Evolutionary conservation across 441 rosid species (phyloP).

Genomic region (Pelargonium myrrhifolium): DNA sequence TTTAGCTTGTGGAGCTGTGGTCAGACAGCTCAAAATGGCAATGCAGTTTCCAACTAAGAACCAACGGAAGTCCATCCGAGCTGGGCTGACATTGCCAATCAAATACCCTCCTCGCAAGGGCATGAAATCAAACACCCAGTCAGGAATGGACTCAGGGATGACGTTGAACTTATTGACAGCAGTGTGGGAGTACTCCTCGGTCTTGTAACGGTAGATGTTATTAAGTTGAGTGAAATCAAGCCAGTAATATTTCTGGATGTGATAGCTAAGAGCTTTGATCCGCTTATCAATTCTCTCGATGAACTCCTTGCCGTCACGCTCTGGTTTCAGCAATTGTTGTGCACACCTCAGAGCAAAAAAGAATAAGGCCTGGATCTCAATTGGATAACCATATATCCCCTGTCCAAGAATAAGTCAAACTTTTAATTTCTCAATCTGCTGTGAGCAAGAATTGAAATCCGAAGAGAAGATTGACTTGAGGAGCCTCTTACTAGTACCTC

Average conservation of each 20-base stretch:
- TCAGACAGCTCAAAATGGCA: constrained; percentile 77
- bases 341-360: constrained; percentile 91
- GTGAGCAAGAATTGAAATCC: background rate
- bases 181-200: constrained; percentile 92
- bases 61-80: constrained; percentile 94
- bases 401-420: constrained; percentile 14
- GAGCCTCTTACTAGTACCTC: background rate
- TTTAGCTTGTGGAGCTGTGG: constrained; percentile 73
- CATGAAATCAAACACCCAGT: constrained; percentile 90
- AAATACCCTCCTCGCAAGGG: constrained; percentile 74
- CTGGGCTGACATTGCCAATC: constrained; percentile 86
- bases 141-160: constrained; percentile 89
- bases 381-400: constrained; percentile 96
- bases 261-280: constrained; percentile 84
- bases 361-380: constrained; percentile 90
- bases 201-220: constrained; percentile 83
- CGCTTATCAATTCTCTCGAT: constrained; percentile 71
- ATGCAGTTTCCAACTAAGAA: constrained; percentile 82
- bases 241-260: constrained; percentile 86
- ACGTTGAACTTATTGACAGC: constrained; percentile 33
- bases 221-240: constrained; percentile 84
- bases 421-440: background rate
- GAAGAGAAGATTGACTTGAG: background rate
- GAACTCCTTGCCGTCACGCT: constrained; percentile 74
- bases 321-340: constrained; percentile 63